Evolutionary conservation across 257 asterid genomes (phyloP).

Genomic region (Solanum tarapatanum): DNA sequence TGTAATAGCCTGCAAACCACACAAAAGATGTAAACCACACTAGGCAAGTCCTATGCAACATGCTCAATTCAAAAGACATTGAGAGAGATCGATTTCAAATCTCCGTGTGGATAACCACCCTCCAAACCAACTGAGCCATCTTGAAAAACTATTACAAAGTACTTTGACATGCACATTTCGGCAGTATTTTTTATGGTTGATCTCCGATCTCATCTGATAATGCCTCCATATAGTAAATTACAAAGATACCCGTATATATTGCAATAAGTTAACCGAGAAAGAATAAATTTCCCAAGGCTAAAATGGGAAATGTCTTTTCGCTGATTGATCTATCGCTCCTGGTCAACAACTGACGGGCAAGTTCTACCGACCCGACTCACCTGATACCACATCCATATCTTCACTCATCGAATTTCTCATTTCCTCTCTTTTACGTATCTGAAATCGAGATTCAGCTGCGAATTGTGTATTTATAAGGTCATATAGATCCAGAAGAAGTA

Average conservation of each 20-base stretch:
- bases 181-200: background rate
- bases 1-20: no score
- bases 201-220: background rate
- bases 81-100: accelerated
- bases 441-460: background rate
- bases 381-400: background rate
- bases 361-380: background rate
- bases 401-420: background rate
- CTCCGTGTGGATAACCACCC: no score
- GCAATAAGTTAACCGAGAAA: background rate
- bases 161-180: background rate
- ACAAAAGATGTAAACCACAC: no score
- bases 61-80: no score
- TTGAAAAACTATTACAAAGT: no score
- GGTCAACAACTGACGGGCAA: background rate
- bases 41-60: no score
- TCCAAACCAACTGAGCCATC: no score
- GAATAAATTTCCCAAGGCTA: background rate
- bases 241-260: background rate
- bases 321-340: background rate
- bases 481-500: background rate
- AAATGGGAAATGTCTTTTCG: background rate
- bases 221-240: background rate
- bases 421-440: background rate
- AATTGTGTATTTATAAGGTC: background rate